Evolutionary conservation across 2,329 filamentous ascomycete genomes (phyloP).

Genomic region (Neopestalotiopsis sp.): DNA sequence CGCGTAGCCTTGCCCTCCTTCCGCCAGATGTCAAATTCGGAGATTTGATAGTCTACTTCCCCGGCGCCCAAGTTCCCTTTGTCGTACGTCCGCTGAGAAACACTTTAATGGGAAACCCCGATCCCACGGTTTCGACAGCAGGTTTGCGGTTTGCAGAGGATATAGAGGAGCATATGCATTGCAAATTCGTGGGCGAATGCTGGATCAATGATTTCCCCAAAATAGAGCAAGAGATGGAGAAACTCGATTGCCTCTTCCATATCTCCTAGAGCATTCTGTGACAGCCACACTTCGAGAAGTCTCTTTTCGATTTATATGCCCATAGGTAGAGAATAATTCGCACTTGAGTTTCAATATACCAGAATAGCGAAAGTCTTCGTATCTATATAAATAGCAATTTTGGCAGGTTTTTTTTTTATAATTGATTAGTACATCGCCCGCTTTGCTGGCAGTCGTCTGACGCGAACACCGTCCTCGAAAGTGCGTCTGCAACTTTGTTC

Average conservation of each 20-base stretch:
- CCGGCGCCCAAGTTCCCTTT: background rate
- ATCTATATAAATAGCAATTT: too few species aligned
- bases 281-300: too few species aligned
- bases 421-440: too few species aligned
- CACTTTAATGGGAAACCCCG: background rate
- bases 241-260: background rate
- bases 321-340: too few species aligned
- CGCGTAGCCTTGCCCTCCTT: background rate
- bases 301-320: too few species aligned
- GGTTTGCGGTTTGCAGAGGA: background rate
- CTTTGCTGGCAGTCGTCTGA: too few species aligned
- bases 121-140: background rate
- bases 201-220: background rate
- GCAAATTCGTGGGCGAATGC: background rate
- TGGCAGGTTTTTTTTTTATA: too few species aligned
- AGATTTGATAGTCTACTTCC: background rate
- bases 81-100: background rate
- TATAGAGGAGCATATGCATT: background rate
- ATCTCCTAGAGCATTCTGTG: background rate
- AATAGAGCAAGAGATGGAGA: background rate
- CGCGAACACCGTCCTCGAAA: too few species aligned
- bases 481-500: too few species aligned
- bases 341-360: too few species aligned
- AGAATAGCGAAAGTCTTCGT: too few species aligned
- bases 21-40: background rate